Evolutionary conservation across 257 asterid species (phyloP).

Genomic region (Henckelia pumila): DNA sequence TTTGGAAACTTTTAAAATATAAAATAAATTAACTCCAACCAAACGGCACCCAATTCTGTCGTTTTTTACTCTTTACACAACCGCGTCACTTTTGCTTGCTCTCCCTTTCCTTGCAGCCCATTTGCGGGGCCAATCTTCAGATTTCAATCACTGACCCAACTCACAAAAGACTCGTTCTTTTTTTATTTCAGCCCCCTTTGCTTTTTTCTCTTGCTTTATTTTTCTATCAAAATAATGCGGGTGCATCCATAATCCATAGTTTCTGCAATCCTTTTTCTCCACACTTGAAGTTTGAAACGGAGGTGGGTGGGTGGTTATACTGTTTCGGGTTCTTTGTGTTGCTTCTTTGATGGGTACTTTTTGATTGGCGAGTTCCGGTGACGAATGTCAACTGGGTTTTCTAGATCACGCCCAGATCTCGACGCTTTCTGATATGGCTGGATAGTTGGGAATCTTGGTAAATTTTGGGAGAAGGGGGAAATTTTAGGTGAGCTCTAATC

Average conservation of each 20-base stretch:
- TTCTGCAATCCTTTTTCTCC: slow-evolving; percentile 27
- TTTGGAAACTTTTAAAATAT: too few species aligned
- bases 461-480: slow-evolving; percentile 24
- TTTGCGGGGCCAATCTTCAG: slow-evolving; percentile 37
- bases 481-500: slow-evolving; percentile 37
- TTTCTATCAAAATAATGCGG: slow-evolving; percentile 25
- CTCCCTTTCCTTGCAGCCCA: slow-evolving; percentile 29
- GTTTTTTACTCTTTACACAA: too few species aligned
- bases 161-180: slow-evolving; percentile 38
- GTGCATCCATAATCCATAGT: slow-evolving; percentile 39
- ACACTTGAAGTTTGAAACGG: slow-evolving; percentile 16
- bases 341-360: slow-evolving; percentile 27
- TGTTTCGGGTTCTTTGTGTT: slow-evolving; percentile 29
- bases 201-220: slow-evolving; percentile 8
- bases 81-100: slow-evolving; percentile 21
- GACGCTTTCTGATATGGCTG: slow-evolving; percentile 39
- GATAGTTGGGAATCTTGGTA: slow-evolving; percentile 23
- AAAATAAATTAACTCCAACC: too few species aligned
- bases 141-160: slow-evolving; percentile 46
- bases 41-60: too few species aligned
- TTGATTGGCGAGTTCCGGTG: slow-evolving; percentile 29
- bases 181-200: slow-evolving; percentile 16
- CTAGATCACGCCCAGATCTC: slow-evolving; percentile 81
- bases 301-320: slow-evolving; percentile 27
- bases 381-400: slow-evolving; percentile 48